Evolutionary conservation across 257 asterid species (phyloP).

Genomic region (Petunia secreta): DNA sequence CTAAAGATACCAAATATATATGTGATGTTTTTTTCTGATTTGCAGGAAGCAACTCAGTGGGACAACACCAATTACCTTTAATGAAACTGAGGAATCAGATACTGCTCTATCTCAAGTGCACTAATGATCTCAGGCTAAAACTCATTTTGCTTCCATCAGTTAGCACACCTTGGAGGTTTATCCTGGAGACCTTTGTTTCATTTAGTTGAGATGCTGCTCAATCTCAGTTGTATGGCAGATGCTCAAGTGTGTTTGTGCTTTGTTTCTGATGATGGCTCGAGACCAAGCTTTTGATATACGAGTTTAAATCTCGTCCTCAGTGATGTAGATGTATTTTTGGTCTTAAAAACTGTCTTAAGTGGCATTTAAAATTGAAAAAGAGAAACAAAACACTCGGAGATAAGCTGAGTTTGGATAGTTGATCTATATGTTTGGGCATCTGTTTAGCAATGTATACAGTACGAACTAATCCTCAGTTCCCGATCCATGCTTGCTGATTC

Average conservation of each 20-base stretch:
- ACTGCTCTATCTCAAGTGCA: conserved; percentile 59
- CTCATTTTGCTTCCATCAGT: not conserved
- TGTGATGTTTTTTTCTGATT: conserved; percentile 9
- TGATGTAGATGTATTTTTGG: not conserved
- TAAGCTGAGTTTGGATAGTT: not conserved
- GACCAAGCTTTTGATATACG: not conserved
- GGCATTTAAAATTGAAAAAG: not conserved
- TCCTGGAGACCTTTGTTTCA: not conserved
- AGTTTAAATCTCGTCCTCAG: not conserved
- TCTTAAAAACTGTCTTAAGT: not conserved
- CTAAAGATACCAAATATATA: not conserved
- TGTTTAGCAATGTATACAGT: not conserved
- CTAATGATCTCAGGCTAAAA: conserved; percentile 33
- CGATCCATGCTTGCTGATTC: not conserved
- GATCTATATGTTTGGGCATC: not conserved
- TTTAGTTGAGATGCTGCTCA: conserved; percentile 16
- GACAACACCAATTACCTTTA: conserved; percentile 39
- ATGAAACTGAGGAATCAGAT: conserved; percentile 58
- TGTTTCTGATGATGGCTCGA: not conserved
- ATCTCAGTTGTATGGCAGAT: conserved; percentile 6
- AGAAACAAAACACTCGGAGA: not conserved
- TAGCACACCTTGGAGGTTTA: not conserved
- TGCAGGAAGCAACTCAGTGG: conserved; percentile 49
- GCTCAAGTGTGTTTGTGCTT: not conserved
- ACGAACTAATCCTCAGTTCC: not conserved